phyloP scores from a whole-genome alignment of 805 yeast genomes.

The Yarrowia sp. region DNA sequence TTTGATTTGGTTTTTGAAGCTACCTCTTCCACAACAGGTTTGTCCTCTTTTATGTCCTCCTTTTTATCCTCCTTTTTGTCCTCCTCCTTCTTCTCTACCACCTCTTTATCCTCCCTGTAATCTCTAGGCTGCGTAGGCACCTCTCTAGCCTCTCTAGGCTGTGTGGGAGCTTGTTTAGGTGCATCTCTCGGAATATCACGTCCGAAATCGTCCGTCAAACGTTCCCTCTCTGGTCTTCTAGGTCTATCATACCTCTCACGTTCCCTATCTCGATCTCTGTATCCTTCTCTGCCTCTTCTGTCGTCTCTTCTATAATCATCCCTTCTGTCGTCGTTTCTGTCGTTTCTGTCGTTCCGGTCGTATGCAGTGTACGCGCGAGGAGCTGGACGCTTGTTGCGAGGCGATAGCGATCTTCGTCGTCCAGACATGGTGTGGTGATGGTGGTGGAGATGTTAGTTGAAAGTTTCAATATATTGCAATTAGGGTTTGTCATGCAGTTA shows the following conservation, averaged over 20 bases:
- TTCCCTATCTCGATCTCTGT: neutral
- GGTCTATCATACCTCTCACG: neutral
- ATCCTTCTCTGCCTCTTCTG: neutral
- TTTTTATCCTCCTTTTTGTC: neutral
- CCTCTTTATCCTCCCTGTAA: neutral
- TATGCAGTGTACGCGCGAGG: neutral
- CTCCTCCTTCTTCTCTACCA: neutral
- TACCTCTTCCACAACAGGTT: neutral
- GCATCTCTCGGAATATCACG: neutral
- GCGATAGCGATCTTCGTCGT: conserved; percentile 3
- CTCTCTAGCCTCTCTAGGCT: neutral
- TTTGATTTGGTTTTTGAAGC: neutral
- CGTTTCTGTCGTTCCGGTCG: neutral
- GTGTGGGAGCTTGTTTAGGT: neutral
- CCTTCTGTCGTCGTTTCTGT: neutral
- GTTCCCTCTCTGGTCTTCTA: neutral
- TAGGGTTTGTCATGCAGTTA: neutral
- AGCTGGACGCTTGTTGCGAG: conserved; percentile 11
- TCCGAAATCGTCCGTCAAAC: conserved; percentile 4
- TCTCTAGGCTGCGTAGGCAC: neutral
- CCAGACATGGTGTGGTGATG: neutral
- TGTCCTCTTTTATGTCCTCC: neutral
- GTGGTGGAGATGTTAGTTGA: neutral
- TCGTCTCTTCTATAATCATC: neutral
- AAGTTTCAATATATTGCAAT: neutral